Evolutionary conservation across 306 rosid species (phyloP), one percentile per base, ranked within the genome.

Genomic region (Inga laurina): DNA sequence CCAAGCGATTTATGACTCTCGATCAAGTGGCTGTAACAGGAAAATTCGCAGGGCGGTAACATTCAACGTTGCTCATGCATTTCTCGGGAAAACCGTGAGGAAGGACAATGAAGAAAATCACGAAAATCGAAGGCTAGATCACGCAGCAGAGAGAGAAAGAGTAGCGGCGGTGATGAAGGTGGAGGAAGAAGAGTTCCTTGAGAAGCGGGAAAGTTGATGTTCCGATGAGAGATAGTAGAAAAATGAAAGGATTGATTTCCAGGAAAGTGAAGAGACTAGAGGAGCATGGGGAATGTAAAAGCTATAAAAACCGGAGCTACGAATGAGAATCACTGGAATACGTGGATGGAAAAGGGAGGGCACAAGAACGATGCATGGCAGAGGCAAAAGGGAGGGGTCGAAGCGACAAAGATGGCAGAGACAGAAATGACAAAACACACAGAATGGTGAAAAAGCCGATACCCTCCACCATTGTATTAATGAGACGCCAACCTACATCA

Each of bases 351-450:
- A 76, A 73, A 77, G 46, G 67, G 76, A 35, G 34, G 74, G 72
- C 72, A 69, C 7, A 45, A 1, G 76, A 34, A 75, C 73, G 39
- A n/a, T 70, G 75, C 61, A 75, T 32, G 77, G 69, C 61, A 81
- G 72, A 46, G 27, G 79, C 83, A 46, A 57, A 65, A 32, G 37
- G 51, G 3, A 10, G 35, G 51, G 45, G 34, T 8, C 67, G 72
- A 27, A 59, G 68, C 82, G 90, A 91, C 90, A 88, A 75, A 75
- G 65, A 83, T 67, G 83, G 81, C 92, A 89, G 88, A 76, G 85
- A 83, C 87, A 79, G 30, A 80, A 71, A 87, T 80, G 88, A 85
- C 87, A 51, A 84, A 87, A 82, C 90, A 85, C 37, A 4, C 15
- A 80, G 32, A 78, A 85, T 75, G 80, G 48, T 59, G n/a, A 79